phyloP scores from a whole-genome alignment of 768 basidiomycete species.

The Rubroboletus pulcherrimus region DNA sequence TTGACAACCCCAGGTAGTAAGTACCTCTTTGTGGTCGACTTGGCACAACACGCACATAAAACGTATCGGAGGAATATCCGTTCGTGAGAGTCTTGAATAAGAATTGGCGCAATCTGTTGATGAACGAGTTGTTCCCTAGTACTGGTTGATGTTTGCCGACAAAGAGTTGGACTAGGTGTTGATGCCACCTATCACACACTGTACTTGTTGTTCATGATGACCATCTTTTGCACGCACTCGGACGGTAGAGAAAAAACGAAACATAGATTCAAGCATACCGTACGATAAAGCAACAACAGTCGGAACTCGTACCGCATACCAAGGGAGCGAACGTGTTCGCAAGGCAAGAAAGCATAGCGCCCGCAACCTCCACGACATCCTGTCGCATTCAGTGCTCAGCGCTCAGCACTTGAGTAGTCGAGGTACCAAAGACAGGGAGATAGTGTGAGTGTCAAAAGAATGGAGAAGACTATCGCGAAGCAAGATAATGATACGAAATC shows the following conservation, averaged over 20 bases:
- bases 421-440: neutral
- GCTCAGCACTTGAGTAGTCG: neutral
- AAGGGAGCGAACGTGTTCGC: neutral
- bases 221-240: neutral
- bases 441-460: neutral
- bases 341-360: neutral
- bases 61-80: neutral
- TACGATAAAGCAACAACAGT: conserved; percentile 8
- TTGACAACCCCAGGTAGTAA: neutral
- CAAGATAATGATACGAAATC: conserved; percentile 27
- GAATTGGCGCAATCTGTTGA: neutral
- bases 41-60: too few species aligned
- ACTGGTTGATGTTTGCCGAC: neutral
- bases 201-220: too few species aligned
- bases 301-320: neutral
- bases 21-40: neutral
- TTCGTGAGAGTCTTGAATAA: neutral
- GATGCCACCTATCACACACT: too few species aligned
- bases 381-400: neutral
- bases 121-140: neutral
- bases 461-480: neutral
- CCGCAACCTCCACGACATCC: neutral
- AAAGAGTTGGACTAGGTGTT: neutral
- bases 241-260: neutral
- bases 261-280: conserved; percentile 22